Evolutionary conservation across 2,329 filamentous ascomycete genomes (phyloP).

Genomic region (Hypoxylon sp.): DNA sequence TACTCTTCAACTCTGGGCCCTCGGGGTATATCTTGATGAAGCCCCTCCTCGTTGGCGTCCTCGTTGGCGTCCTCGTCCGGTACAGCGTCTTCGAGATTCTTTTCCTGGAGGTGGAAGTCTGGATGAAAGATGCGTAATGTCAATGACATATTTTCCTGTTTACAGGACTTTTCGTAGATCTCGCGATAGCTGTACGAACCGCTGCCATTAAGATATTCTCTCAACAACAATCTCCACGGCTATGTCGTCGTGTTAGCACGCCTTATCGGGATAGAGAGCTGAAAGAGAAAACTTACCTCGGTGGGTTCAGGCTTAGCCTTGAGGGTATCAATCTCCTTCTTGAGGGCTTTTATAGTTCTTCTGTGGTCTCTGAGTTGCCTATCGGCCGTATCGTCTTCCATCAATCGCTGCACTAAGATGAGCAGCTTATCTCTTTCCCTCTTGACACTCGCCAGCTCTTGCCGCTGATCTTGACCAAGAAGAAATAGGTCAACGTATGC

Average conservation of each 20-base stretch:
- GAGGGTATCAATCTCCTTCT: neutral
- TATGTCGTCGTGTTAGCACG: slow-evolving; percentile 11
- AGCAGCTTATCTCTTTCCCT: no score
- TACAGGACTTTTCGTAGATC: slow-evolving; percentile 42
- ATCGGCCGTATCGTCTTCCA: no score
- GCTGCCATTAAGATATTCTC: neutral
- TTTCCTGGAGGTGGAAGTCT: slow-evolving; percentile 29
- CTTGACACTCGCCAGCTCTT: no score
- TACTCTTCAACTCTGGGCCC: neutral
- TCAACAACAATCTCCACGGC: slow-evolving; percentile 26
- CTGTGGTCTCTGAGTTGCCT: neutral
- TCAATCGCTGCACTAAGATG: no score
- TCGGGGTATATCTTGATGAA: neutral
- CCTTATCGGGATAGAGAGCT: neutral
- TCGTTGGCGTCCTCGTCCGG: no score
- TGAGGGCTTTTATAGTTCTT: neutral
- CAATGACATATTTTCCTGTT: slow-evolving; percentile 48
- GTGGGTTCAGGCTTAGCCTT: neutral
- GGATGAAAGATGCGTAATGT: slow-evolving; percentile 39
- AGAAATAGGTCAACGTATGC: no score
- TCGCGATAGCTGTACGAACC: slow-evolving; percentile 1
- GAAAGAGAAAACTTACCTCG: neutral
- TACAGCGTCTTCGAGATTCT: no score
- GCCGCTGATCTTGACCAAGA: no score
- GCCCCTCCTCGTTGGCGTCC: no score